Conservation (phyloP, 177 flowering plant genomes). For the Tripterygium wilfordii region DNA sequence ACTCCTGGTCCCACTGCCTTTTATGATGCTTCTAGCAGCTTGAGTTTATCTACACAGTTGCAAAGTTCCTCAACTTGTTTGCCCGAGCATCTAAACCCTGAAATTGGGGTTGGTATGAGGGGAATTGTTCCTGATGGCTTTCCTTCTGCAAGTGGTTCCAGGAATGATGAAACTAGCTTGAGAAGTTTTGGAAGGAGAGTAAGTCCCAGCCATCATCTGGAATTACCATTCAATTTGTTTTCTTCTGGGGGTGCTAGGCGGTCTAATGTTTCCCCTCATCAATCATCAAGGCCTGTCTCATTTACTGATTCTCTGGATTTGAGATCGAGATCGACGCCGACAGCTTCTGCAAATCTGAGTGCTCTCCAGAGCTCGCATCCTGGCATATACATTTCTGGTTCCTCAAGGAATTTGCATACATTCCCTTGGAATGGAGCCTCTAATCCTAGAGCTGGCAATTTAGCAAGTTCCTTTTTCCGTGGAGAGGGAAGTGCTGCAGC, state of each 20-base stretch:
- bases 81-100: constrained; percentile 29
- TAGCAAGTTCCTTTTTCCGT: constrained; percentile 16
- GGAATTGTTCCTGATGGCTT: constrained; percentile 12
- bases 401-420: constrained; percentile 17
- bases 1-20: constrained; percentile 22
- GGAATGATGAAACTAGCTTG: constrained; percentile 12
- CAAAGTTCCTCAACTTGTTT: constrained; percentile 22
- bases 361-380: constrained; percentile 18
- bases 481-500: constrained; percentile 18
- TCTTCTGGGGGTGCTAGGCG: constrained; percentile 13
- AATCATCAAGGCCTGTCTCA: constrained; percentile 12
- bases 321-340: constrained; percentile 18
- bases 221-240: constrained; percentile 20
- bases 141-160: constrained; percentile 17
- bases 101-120: constrained; percentile 24
- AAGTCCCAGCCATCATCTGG: constrained; percentile 18
- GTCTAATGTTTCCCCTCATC: constrained; percentile 10
- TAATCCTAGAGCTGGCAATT: constrained; percentile 18
- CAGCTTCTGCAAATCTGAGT: constrained; percentile 12
- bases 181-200: constrained; percentile 19
- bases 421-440: constrained; percentile 27
- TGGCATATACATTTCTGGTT: constrained; percentile 11
- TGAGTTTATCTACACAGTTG: constrained; percentile 28
- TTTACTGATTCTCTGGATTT: constrained; percentile 15
- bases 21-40: constrained; percentile 34